Evolutionary conservation across 2,329 filamentous ascomycete species (phyloP).

Genomic region (Metarhizium humberi): DNA sequence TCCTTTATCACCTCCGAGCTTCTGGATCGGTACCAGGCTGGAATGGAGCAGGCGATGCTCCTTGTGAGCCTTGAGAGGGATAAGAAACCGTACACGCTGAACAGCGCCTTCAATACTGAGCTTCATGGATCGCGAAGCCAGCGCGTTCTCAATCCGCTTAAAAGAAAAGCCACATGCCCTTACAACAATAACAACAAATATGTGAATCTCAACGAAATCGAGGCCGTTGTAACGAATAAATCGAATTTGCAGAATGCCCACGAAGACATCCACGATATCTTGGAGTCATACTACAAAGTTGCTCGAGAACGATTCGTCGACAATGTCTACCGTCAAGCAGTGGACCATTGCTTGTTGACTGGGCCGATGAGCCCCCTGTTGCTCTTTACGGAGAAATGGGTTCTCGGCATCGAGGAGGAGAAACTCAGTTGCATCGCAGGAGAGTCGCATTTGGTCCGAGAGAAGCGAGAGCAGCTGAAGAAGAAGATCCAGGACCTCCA

Average conservation of each 20-base stretch:
- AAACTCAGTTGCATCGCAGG: background rate
- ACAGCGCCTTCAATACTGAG: constrained; percentile 40
- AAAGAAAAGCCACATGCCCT: too few relatives aligned
- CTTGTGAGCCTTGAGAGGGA: constrained; percentile 42
- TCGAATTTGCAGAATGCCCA: constrained; percentile 24
- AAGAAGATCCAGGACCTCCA: constrained; percentile 4
- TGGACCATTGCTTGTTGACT: constrained; percentile 3
- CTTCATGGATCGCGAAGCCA: constrained; percentile 17
- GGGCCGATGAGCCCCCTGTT: constrained; percentile 1
- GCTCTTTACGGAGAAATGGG: constrained; percentile 3
- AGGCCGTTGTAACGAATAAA: too few relatives aligned
- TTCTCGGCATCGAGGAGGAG: background rate
- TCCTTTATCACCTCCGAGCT: constrained; percentile 36
- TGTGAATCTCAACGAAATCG: too few relatives aligned
- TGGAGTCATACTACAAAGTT: constrained; percentile 54
- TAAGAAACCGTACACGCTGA: constrained; percentile 37
- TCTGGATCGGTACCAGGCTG: constrained; percentile 31
- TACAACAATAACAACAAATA: too few relatives aligned
- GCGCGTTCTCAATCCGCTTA: background rate
- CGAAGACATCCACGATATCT: constrained; percentile 49
- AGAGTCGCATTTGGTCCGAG: background rate
- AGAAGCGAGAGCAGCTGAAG: background rate
- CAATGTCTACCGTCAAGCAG: constrained; percentile 46
- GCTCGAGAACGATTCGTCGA: constrained; percentile 54
- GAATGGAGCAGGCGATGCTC: constrained; percentile 39